phyloP scores from a whole-genome alignment of 2,329 filamentous ascomycete species.

The Epichloe gansuensis region DNA sequence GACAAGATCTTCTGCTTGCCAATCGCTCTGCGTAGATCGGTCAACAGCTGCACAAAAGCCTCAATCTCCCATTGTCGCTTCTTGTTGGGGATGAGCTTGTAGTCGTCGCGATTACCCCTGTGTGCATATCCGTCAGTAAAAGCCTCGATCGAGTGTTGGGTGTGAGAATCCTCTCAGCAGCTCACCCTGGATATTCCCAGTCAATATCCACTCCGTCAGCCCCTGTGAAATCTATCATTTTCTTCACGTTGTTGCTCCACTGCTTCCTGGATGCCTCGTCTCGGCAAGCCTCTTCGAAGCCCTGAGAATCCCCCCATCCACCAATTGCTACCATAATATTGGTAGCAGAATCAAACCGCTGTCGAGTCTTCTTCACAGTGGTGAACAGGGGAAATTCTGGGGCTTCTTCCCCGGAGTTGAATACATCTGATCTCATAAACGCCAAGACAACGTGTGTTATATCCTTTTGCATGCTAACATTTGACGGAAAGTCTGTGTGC shows the following conservation, averaged over 20 bases:
- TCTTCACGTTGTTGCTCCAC: constrained; percentile 52
- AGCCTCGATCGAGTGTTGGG: background rate
- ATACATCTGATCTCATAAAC: constrained; percentile 40
- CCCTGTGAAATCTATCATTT: constrained; percentile 46
- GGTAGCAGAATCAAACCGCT: constrained; percentile 35
- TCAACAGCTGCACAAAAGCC: constrained; percentile 48
- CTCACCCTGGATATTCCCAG: constrained; percentile 48
- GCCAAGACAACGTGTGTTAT: constrained; percentile 47
- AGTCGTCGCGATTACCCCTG: constrained; percentile 57
- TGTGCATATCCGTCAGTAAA: background rate
- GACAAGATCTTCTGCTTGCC: constrained; percentile 47
- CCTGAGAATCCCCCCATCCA: constrained; percentile 58
- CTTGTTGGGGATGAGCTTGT: constrained; percentile 49
- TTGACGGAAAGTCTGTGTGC: constrained; percentile 29
- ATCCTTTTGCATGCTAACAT: constrained; percentile 21
- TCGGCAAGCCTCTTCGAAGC: constrained; percentile 46
- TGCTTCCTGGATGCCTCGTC: constrained; percentile 35
- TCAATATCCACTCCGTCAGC: constrained; percentile 56
- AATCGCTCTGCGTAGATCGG: constrained; percentile 43
- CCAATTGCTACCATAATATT: constrained; percentile 60
- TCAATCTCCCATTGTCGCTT: constrained; percentile 48
- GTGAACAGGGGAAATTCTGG: constrained; percentile 39
- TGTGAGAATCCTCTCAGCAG: background rate
- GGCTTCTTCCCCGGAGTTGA: constrained; percentile 30
- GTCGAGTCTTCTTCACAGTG: constrained; percentile 32